Conservation (phyloP, 1,284 basidiomycete species). For the Cutaneotrichosporon cavernicola region DNA sequence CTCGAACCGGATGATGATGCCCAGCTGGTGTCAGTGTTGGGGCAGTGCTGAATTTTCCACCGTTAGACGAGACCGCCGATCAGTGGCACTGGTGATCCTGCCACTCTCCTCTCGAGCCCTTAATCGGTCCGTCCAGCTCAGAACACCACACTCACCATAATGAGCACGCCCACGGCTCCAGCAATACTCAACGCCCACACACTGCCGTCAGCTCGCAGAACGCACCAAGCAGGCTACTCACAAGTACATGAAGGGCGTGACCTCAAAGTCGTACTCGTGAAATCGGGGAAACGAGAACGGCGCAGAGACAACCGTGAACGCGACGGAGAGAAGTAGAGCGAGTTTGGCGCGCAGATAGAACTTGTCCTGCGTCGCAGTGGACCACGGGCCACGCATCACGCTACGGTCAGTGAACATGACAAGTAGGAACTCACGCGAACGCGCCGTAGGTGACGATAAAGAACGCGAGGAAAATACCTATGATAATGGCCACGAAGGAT, state of each 20-base stretch:
- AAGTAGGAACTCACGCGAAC: neutral
- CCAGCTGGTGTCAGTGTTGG: neutral
- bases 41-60: too few species aligned
- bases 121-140: neutral
- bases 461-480: neutral
- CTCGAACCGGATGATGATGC: conserved; percentile 4
- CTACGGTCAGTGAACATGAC: neutral
- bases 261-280: neutral
- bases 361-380: neutral
- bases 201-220: neutral
- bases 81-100: too few species aligned
- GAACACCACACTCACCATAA: neutral
- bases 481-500: neutral
- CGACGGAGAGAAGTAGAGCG: neutral
- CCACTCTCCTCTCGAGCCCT: neutral
- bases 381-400: neutral
- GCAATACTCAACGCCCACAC: neutral
- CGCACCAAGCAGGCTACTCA: neutral
- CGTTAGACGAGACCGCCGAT: too few species aligned
- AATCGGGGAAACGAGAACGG: neutral
- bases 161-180: neutral
- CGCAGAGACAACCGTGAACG: neutral
- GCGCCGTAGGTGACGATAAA: neutral
- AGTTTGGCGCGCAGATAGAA: conserved; percentile 3
- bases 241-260: neutral